Base-by-base conservation (phyloP, 495 filamentous ascomycete genomes). In the Lepraria neglecta region DNA sequence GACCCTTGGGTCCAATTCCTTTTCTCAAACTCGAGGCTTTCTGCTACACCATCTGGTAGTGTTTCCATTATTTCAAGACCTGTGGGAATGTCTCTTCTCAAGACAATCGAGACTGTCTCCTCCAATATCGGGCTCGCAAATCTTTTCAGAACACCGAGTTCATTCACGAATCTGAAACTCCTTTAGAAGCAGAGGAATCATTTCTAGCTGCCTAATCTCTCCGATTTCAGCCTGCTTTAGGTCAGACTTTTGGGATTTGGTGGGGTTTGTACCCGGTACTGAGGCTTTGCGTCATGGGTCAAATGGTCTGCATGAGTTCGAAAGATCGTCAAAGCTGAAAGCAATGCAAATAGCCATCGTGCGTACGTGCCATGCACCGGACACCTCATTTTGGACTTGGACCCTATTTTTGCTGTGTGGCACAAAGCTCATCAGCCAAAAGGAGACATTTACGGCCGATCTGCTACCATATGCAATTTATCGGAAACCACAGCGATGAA, bases 21-120 rank as follows among this genome's bases (percentile, higher is more conserved):
- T 42, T 11, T 53, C 42, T 61, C 58, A 17, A 60, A 61, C n/a
- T 43, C 48, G 21, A 61, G 58, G n/a, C 19, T 33, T 51, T 53
- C 48, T 27, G 2, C 27, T 43, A 60, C 48, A 30, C 19, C 19
- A 30, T 17, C 27, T 44, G 46, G 46, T n/a, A 60, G 38, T 27
- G n/a, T 12, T 6, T 60, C 46, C 58, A 60, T 60, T 24, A 12
- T 60, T 51, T 42, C 21, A 38, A 24, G 38, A 45, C 6, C n/a
- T 21, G 21, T 28, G 40, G 28, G 12, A 21, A 17, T 45, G 21
- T 57, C 19, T 6, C 12, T 45, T 43, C 19, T 57, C 55, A 30
- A 30, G 7, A 57, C 4, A 30, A 57, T 3, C 24, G 19, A 17
- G 40, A 6, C 14, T 15, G 7, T 14, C 11, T 27, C 44, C 44